Evolutionary conservation across 257 asterid genomes (phyloP).

Genomic region (Paraleonurus japonicus): DNA sequence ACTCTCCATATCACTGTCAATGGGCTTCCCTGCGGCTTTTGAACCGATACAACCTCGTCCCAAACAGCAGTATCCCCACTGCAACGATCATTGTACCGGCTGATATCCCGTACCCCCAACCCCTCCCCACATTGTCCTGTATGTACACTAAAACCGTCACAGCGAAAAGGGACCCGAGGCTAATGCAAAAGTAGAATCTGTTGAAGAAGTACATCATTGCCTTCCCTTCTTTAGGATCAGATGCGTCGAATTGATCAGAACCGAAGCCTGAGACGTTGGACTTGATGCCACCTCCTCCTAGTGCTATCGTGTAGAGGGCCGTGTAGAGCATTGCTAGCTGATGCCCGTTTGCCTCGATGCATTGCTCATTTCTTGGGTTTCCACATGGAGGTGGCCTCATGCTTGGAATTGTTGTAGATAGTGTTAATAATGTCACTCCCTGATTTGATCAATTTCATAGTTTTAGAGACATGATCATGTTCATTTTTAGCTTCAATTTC

Average conservation of each 20-base stretch:
- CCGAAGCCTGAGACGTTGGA: conserved; percentile 91
- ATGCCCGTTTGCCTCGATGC: conserved; percentile 52
- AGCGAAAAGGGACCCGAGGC: conserved; percentile 74
- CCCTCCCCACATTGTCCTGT: conserved; percentile 85
- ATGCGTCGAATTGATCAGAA: conserved; percentile 71
- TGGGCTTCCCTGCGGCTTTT: conserved; percentile 79
- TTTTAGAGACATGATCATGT: background rate
- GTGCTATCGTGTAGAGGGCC: conserved; percentile 79
- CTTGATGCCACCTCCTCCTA: conserved; percentile 89
- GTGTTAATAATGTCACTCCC: conserved; percentile 71
- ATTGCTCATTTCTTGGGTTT: conserved; percentile 37
- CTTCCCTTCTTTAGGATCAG: conserved; percentile 63
- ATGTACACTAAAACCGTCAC: conserved; percentile 81
- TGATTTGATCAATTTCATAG: conserved; percentile 17
- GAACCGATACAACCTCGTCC: conserved; percentile 56
- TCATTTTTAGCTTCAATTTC: background rate
- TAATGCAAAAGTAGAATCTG: conserved; percentile 78
- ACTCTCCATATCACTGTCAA: conserved; percentile 73
- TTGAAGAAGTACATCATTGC: conserved; percentile 76
- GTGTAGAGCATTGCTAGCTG: conserved; percentile 66
- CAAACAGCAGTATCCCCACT: conserved; percentile 45
- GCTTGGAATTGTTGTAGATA: conserved; percentile 63
- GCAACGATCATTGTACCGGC: conserved; percentile 75
- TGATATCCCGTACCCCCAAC: conserved; percentile 82
- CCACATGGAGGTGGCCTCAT: conserved; percentile 77